These are phyloP conservation scores for Spongospora subterranea DNA, from an alignment of 208 protist genomes.

Conservation along the genomic window DNA sequence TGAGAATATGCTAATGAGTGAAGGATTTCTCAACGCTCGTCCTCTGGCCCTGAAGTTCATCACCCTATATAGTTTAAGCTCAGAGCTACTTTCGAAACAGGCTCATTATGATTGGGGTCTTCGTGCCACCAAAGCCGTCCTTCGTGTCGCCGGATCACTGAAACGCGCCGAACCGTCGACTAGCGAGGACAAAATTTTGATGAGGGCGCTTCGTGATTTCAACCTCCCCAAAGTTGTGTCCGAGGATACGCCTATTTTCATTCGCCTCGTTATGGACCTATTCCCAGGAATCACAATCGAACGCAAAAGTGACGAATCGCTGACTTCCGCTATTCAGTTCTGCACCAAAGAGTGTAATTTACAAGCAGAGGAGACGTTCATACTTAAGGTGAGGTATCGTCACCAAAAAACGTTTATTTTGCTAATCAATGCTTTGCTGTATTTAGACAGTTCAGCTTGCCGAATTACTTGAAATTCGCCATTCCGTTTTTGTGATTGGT, in stretches of 20 bases:
- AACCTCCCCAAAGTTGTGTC: slow-evolving; percentile 96
- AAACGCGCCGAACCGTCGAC: slow-evolving; percentile 91
- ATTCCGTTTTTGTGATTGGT: slow-evolving; percentile 97
- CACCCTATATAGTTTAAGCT: slow-evolving; percentile 93
- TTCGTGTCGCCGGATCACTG: slow-evolving; percentile 93
- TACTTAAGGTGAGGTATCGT: slow-evolving; percentile 92
- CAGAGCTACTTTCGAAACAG: slow-evolving; percentile 94
- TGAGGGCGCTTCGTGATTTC: slow-evolving; percentile 94
- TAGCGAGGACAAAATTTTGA: slow-evolving; percentile 92
- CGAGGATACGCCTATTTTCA: slow-evolving; percentile 96
- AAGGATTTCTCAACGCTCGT: slow-evolving; percentile 94
- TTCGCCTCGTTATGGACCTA: slow-evolving; percentile 90
- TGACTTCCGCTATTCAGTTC: slow-evolving; percentile 86
- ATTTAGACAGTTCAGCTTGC: slow-evolving; percentile 90
- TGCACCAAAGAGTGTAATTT: slow-evolving; percentile 86
- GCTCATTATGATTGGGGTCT: slow-evolving; percentile 99
- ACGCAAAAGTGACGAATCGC: slow-evolving; percentile 88
- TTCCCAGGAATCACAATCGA: slow-evolving; percentile 94
- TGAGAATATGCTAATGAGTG: slow-evolving; percentile 96
- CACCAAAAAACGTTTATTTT: no score
- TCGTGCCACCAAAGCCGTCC: slow-evolving; percentile 96
- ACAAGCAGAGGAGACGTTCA: slow-evolving; percentile 95
- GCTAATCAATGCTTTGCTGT: no score
- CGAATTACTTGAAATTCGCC: slow-evolving; percentile 95
- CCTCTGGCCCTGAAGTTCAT: slow-evolving; percentile 96